Evolutionary conservation across 306 rosid genomes (phyloP).

Genomic region (Vicia faba): DNA sequence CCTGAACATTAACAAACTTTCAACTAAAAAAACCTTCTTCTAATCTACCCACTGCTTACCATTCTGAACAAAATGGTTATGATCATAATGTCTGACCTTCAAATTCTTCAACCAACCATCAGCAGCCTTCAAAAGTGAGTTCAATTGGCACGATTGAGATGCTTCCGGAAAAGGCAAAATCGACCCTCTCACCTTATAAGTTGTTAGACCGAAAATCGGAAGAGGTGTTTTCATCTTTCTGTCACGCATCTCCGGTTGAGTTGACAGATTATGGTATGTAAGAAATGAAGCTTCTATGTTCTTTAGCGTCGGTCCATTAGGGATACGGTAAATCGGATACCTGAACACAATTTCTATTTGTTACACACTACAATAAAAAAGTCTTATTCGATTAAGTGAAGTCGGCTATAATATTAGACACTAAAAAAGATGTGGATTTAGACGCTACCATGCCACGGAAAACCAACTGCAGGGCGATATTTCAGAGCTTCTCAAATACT

Average conservation of each 20-base stretch:
- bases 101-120: slow-evolving; percentile 50
- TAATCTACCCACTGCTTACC: neutral
- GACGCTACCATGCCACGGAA: slow-evolving; percentile 65
- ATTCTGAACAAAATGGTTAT: neutral
- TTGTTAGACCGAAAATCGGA: slow-evolving; percentile 60
- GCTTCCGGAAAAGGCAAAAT: slow-evolving; percentile 46
- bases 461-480: slow-evolving; percentile 61
- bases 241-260: slow-evolving; percentile 29
- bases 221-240: slow-evolving; percentile 40
- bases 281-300: slow-evolving; percentile 60
- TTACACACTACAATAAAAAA: neutral
- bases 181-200: slow-evolving; percentile 63
- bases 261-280: slow-evolving; percentile 56
- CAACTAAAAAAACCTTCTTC: neutral
- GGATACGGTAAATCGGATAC: slow-evolving; percentile 73
- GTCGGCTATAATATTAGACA: neutral
- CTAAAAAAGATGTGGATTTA: neutral
- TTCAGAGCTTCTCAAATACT: slow-evolving; percentile 54
- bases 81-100: slow-evolving; percentile 57
- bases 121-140: slow-evolving; percentile 51
- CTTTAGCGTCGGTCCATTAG: slow-evolving; percentile 51
- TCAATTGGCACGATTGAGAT: slow-evolving; percentile 46
- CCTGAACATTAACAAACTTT: neutral
- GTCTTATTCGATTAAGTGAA: too few species aligned
- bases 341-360: slow-evolving; percentile 44